These are phyloP conservation scores for Apiotrichum mycotoxinovorans DNA, from an alignment of 1,284 basidiomycete genomes.

Conservation along the genomic window DNA sequence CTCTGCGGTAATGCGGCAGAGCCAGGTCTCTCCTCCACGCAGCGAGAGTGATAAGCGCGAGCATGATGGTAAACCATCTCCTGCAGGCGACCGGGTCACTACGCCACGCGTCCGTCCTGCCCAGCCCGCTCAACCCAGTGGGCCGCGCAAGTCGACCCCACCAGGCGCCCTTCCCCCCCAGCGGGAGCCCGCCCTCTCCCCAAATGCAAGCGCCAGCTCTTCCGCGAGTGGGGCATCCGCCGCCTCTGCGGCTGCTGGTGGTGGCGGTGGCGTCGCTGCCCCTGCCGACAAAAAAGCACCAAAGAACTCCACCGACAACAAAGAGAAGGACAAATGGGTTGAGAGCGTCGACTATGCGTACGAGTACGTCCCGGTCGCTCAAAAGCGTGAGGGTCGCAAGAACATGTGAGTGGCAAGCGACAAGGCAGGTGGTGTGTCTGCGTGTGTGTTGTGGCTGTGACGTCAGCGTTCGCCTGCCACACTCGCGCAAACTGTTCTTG, in stretches of 20 bases:
- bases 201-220: not conserved
- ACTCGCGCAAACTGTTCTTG: no score
- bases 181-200: conserved; percentile 1
- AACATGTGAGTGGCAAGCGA: conserved; percentile 30
- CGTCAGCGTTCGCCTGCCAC: no score
- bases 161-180: not conserved
- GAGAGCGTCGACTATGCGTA: conserved; percentile 43
- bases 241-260: not conserved
- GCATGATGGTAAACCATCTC: not conserved
- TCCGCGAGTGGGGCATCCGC: not conserved
- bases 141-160: not conserved
- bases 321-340: conserved; percentile 21
- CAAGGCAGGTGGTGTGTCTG: no score
- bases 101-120: conserved; percentile 1
- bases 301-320: not conserved
- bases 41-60: conserved; percentile 10
- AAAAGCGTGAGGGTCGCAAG: conserved; percentile 23
- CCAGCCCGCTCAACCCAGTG: not conserved
- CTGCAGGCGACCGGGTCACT: not conserved
- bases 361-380: conserved; percentile 44
- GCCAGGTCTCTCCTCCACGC: not conserved
- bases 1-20: not conserved
- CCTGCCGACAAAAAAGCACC: not conserved
- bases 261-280: not conserved
- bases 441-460: not conserved